A percentile compares a stretch with the other conserved stretches of the same genome.
Evolutionary conservation across 2,329 filamentous ascomycete genomes (phyloP).

Genomic region (Gaeumannomyces tritici): DNA sequence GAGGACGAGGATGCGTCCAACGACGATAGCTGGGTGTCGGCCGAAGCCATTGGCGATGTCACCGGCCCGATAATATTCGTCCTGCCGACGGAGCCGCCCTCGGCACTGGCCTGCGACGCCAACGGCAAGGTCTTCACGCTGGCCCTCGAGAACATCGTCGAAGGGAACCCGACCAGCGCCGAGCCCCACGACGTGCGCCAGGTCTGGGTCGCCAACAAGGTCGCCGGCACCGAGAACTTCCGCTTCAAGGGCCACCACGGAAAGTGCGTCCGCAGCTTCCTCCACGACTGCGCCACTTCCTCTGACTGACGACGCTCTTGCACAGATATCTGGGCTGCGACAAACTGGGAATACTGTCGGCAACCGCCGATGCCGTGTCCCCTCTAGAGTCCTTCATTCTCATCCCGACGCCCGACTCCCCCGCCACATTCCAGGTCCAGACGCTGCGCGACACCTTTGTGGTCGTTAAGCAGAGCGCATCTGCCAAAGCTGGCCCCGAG

Average conservation of each 20-base stretch:
- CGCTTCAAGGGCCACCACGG: conserved; percentile 89
- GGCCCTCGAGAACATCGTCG: conserved; percentile 77
- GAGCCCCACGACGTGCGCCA: conserved; percentile 94
- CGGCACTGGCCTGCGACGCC: conserved; percentile 69
- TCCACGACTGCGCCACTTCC: background rate
- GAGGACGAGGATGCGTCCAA: conserved; percentile 32
- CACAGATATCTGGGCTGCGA: conserved; percentile 75
- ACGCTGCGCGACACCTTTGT: conserved; percentile 65
- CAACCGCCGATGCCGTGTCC: conserved; percentile 71
- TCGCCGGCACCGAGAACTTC: conserved; percentile 71
- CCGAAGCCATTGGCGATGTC: conserved; percentile 65
- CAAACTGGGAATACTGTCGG: conserved; percentile 68
- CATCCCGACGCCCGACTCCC: conserved; percentile 54
- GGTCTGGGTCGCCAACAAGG: conserved; percentile 83
- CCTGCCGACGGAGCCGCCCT: conserved; percentile 64
- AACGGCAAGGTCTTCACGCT: conserved; percentile 79
- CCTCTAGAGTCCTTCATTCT: conserved; percentile 72
- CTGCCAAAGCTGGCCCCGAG: conserved; percentile 39
- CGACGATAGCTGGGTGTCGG: conserved; percentile 88
- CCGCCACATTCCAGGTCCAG: conserved; percentile 65
- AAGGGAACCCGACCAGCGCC: conserved; percentile 70
- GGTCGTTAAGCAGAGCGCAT: conserved; percentile 43
- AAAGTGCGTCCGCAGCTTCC: conserved; percentile 38
- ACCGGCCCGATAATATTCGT: conserved; percentile 76
- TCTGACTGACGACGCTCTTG: background rate